Evolutionary conservation across 768 basidiomycete species (phyloP).

Genomic region (Hygrophorus russula): DNA sequence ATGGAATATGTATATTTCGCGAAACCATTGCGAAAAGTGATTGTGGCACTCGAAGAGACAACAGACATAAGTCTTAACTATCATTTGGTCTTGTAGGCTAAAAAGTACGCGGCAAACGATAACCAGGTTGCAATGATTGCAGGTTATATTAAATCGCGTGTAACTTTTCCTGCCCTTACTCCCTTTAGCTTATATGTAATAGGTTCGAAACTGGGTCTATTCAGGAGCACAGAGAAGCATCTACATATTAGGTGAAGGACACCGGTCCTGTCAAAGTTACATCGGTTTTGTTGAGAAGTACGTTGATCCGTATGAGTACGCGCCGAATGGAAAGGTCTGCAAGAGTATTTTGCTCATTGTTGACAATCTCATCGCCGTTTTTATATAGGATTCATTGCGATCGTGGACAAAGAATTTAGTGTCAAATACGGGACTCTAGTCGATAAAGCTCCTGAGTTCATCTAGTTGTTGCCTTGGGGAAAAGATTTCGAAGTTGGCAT

Average conservation of each 20-base stretch:
- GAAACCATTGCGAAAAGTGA: conserved; percentile 39
- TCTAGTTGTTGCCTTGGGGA: conserved; percentile 81
- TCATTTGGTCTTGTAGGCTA: conserved; percentile 36
- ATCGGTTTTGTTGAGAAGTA: conserved; percentile 66
- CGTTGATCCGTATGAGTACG: conserved; percentile 82
- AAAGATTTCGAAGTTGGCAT: conserved; percentile 51
- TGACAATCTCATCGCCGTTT: conserved; percentile 6
- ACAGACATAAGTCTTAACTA: background rate
- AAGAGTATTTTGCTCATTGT: background rate
- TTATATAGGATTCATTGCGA: conserved; percentile 72
- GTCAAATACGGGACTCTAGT: conserved; percentile 76
- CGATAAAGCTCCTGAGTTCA: conserved; percentile 61
- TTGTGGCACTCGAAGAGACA: conserved; percentile 51
- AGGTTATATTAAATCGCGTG: conserved; percentile 69
- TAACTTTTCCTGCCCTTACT: background rate
- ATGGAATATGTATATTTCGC: conserved; percentile 73
- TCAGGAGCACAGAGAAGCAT: conserved; percentile 68
- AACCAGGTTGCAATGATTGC: conserved; percentile 67
- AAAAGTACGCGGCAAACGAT: conserved; percentile 61
- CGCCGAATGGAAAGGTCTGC: conserved; percentile 82
- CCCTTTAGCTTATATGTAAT: conserved; percentile 1
- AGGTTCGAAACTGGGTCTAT: conserved; percentile 76
- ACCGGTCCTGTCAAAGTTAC: conserved; percentile 81
- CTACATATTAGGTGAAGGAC: conserved; percentile 77
- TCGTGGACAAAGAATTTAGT: conserved; percentile 76